Evolutionary conservation across 164 flowering plant genomes (phyloP), one percentile per base, ranked within the genome.

Genomic region (Chimonanthus praecox): DNA sequence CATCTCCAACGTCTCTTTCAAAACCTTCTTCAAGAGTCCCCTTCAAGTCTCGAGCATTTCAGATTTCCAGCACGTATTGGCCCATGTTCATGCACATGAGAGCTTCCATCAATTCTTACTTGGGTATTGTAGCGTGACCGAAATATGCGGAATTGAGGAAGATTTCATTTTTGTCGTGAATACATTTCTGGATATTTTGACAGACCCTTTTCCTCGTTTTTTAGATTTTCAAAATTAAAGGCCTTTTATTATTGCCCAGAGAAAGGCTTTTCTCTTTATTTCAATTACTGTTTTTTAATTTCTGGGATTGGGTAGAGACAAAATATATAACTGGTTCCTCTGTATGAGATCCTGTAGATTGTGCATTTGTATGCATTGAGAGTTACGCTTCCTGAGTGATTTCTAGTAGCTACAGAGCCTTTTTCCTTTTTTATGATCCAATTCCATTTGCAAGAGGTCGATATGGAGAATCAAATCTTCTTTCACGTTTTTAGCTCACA

Each of bases 71-170:
- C 16, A 33, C 46, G 68, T 66, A 13, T 9, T 48, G 21, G 43
- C 11, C 7, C 43, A 16, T 8, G 11, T 18, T 21, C 20, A 18
- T 18, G 16, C 68, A 66, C 45, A 62, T n/a, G n/a, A 11, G n/a
- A 44, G 16, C 6, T 66, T 66, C 33, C 33, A 33, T 33, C 33
- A 33, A 33, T 11, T 66, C 16, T 48, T 3, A 5, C 16, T 6
- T 44, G 5, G 68, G 16, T 44, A 45, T 66, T 50, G 45, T 65
- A 49, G 47, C 69, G 43, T 18, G 33, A 33, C 70, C 69, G 69
- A 71, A 69, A 75, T 70, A 62, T 47, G 64, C 50, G 70, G 73
- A 60, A 47, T 75, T 64, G 44, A 46, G 50, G 54, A 44, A 50
- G 73, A 64, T 75, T 70, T 51, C 33, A 33, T 45, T 13, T 47